Evolutionary conservation across 805 yeast species (phyloP), one percentile per base, ranked within the genome.

Genomic region (Sungouiella blattae): DNA sequence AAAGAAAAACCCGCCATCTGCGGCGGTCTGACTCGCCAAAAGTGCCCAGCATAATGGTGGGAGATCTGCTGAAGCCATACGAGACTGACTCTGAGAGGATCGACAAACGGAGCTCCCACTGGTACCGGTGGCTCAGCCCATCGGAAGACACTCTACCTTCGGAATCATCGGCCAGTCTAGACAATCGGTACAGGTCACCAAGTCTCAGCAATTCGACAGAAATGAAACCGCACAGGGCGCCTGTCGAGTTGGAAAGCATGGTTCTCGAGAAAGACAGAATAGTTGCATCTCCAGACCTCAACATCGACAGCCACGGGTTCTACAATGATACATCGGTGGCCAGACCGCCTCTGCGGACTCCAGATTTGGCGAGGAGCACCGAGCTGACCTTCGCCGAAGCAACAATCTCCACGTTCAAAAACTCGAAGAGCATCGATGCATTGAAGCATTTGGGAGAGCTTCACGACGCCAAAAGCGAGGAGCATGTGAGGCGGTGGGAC

Each of bases 261-360:
- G 11, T 18, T 7, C 15, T 18, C 11, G 21, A n/a, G 24, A 28
- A 28, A n/a, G 24, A 18, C 8, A 9, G 8, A 7, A 6, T 20
- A 7, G 26, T 33, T 7, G 28, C 33, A n/a, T 16, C 48, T 42
- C 25, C 53, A 53, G 30, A 57, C 49, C 17, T 57, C 9, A 50
- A 63, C 23, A 61, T 75, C 9, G 80, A 75, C 49, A 57, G 67
- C 42, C 74, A 65, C 50, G 80, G 80, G 1, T 75, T 75, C 44
- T 56, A 73, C 21, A 63, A 48, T 32, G 64, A 52, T 34, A 15
- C 18, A 18, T 16, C 24, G 2, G 9, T 20, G 8, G 6, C 22
- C 22, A 20, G 9, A 9, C 22, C 22, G 6, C 22, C 22, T 20
- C 22, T 9, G 9, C 22, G 22, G 9, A 20, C 22, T 20, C 22